phyloP scores from a whole-genome alignment of 306 rosid species.

The Inga oerstediana region DNA sequence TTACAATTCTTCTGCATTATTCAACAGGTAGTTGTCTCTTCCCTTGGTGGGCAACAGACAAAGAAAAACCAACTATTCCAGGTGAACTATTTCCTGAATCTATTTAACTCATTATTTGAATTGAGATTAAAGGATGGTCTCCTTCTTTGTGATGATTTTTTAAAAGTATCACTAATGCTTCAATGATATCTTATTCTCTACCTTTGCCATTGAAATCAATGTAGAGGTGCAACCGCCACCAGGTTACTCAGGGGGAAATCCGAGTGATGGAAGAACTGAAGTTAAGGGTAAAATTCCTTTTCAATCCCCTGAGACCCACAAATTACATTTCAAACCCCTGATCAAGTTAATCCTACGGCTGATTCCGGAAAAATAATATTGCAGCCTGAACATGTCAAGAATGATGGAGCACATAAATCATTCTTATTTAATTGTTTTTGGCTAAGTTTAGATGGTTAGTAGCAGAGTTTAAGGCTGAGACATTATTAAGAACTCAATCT shows the following conservation, averaged over 20 bases:
- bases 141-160: not conserved
- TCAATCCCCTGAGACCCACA: too few relatives aligned
- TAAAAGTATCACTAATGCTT: not conserved
- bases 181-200: not conserved
- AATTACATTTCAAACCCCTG: too few relatives aligned
- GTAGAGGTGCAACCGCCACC: not conserved
- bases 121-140: not conserved
- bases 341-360: too few relatives aligned
- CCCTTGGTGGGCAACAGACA: slow-evolving; percentile 17
- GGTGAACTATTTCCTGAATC: slow-evolving; percentile 44
- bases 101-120: not conserved
- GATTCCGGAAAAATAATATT: too few relatives aligned
- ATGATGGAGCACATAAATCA: not conserved
- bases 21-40: slow-evolving; percentile 56
- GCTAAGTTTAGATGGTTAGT: not conserved
- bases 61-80: slow-evolving; percentile 5
- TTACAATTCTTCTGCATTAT: slow-evolving; percentile 8
- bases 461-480: not conserved
- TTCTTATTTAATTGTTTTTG: not conserved
- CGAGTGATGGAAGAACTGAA: too few relatives aligned
- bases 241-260: not conserved
- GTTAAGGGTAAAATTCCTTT: too few relatives aligned
- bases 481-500: not conserved
- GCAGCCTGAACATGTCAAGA: not conserved
- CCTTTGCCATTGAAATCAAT: slow-evolving; percentile 3